Conservation (phyloP, 768 basidiomycete species). For the Glaciozyma antarctica region DNA sequence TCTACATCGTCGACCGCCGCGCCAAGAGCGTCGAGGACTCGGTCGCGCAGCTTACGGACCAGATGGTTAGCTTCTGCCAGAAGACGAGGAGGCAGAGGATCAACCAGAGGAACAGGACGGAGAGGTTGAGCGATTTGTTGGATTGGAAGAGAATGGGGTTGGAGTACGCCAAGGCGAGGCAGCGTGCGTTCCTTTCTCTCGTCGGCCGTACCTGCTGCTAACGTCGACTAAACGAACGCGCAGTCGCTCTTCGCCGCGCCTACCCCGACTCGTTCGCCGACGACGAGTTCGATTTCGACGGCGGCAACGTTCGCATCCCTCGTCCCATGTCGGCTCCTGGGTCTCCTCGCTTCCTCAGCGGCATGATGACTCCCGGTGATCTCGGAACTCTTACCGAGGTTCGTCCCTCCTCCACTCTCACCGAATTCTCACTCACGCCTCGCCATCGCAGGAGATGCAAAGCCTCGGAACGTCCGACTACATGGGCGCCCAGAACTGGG, state of each 20-base stretch:
- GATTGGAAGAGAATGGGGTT: constrained; percentile 98
- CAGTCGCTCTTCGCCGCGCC: constrained; percentile 58
- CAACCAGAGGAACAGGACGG: constrained; percentile 96
- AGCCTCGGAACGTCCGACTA: constrained; percentile 76
- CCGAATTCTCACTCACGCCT: too few species aligned
- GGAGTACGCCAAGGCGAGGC: constrained; percentile 91
- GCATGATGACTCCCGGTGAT: constrained; percentile 85
- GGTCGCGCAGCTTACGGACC: constrained; percentile 66
- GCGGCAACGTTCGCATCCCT: constrained; percentile 54
- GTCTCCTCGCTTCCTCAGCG: constrained; percentile 73
- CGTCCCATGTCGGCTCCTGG: constrained; percentile 70
- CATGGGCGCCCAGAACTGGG: constrained; percentile 25
- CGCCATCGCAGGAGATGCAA: constrained; percentile 59
- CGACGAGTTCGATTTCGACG: constrained; percentile 51
- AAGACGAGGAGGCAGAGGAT: constrained; percentile 94
- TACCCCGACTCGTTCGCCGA: constrained; percentile 86
- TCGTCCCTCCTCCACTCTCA: too few species aligned
- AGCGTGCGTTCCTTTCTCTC: constrained; percentile 44
- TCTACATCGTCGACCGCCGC: constrained; percentile 88
- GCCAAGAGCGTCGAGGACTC: constrained; percentile 83
- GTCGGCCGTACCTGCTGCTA: not conserved
- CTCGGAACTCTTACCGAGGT: constrained; percentile 60
- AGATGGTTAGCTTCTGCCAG: constrained; percentile 63
- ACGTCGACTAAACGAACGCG: not conserved
- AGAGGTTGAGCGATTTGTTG: constrained; percentile 79